Base-by-base conservation (phyloP, 108 stramenopile species). In the Conticribra weissflogii region DNA sequence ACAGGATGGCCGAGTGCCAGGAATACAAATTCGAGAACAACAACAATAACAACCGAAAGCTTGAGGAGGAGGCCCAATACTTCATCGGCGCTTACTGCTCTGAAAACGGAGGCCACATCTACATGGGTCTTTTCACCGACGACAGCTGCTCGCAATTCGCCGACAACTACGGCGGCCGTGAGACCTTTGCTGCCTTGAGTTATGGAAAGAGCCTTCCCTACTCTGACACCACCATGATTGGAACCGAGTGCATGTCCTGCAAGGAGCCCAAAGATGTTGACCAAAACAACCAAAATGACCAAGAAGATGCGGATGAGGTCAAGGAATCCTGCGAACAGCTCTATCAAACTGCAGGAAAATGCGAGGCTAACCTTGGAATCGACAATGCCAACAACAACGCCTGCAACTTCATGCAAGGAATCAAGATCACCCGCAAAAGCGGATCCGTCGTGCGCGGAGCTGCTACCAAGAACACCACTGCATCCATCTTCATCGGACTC, bases 41-140 rank as follows among this genome's bases (percentile, higher is more conserved):
- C 47, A 72, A 85, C 33, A 60, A 72, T 36, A 63, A 77, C 41
- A 27, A 60, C n/a, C 69, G 83, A 15, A 23, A 63, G 14, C 78
- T 72, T 29, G 66, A 68, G 47, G 75, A 83, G 32, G 66, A 79
- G 41, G 69, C 52, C 24, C 49, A 73, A 47, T 90, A 90, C 81
- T 90, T 63, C 55, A 44, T 86, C 49, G 92, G 89, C 70, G 85
- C 92, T 16, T 93, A 93, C 88, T 93, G 92, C 68, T 67, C 87
- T 2, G 85, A 86, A 52, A 81, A 88, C 70, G 92, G 92, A 62
- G 88, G 89, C 41, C 29, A 72, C 30, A 89, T 93, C 74, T 62
- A 67, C 64, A 57, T 93, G 21, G 92, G 92, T 67, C 59, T 93
- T 46, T 93, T 93, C 81, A 84, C 85, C 28, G 92, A 93, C 62